Evolutionary conservation across 805 yeast species (phyloP), one percentile per base, ranked within the genome.

Genomic region (Kodamaea restingae): DNA sequence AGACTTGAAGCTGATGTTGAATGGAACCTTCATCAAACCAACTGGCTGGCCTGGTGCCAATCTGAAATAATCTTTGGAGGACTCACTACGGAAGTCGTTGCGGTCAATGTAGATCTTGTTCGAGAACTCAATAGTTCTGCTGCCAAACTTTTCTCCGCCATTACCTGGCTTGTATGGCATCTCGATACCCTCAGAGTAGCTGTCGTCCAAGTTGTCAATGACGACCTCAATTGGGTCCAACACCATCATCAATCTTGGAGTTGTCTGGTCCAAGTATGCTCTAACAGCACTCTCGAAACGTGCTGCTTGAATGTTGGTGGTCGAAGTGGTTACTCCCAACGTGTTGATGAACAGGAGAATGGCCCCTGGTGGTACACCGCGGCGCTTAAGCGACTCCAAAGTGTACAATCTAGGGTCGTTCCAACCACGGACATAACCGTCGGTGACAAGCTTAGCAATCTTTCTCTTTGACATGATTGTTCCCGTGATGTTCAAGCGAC

Each of bases 291-390:
- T 78, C 56, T 93, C 99, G 56, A 93, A 88, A 60, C 98, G 75
- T 7, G 79, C 77, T 14, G 77, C 84, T 71, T 93, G 98, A 58
- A 93, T 93, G 56, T 87, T 88, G 30, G 96, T 82, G 32, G 90
- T 84, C 33, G 91, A 75, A 1, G 98, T 93, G 30, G 98, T 93
- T 41, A 93, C 98, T 56, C 99, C 99, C 51, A 93, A 75, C 33
- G 96, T 91, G 61, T 90, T 87, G 56, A 93, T 85, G 61, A 93
- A 93, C 22, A 88, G 77, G 58, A 93, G 73, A 60, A 93, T 87
- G 20, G 98, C 97, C 32, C 98, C 97, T 9, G 99, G 98, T 50
- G 99, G 99, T 7, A 93, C 82, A 70, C 99, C 99, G 60, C 99
- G 86, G 61, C 99, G 84, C 59, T 88, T 83, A 45, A 93, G 80